Evolutionary conservation across 225 moss, liverwort and hornwort species (phyloP).

Genomic region (Antitrichia curtipendula): DNA sequence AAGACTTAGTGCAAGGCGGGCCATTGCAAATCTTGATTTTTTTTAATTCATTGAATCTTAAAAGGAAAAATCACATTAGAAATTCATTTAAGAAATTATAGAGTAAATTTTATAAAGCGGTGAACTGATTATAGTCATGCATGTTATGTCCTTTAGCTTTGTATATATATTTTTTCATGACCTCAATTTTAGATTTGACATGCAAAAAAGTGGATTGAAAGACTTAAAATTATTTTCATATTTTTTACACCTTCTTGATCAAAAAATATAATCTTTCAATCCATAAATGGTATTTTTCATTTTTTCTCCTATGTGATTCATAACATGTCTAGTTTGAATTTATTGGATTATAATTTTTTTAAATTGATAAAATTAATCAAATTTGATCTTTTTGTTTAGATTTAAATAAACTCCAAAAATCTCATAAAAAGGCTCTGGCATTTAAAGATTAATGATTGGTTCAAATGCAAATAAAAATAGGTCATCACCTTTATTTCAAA

Average conservation of each 20-base stretch:
- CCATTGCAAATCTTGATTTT: too few species aligned
- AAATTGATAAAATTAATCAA: background rate
- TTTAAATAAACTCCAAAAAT: background rate
- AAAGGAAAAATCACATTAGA: background rate
- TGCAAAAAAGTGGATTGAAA: background rate
- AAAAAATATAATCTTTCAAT: background rate
- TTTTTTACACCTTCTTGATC: background rate
- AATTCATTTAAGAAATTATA: background rate
- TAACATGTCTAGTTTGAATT: background rate
- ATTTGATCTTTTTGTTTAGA: background rate
- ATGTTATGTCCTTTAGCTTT: background rate
- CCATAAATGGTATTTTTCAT: rapidly evolving
- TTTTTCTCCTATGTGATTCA: background rate
- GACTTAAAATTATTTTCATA: background rate
- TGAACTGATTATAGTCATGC: background rate
- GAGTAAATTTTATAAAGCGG: background rate
- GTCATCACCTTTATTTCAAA: too few species aligned
- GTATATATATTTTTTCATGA: background rate
- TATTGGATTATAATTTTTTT: too few species aligned
- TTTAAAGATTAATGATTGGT: too few species aligned
- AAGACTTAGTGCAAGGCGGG: too few species aligned
- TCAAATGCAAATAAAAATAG: too few species aligned
- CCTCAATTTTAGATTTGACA: background rate
- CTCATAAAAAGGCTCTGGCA: background rate
- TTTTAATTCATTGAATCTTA: too few species aligned